These are phyloP conservation scores for Brasenia schreberi DNA, from an alignment of 164 flowering plant species.

Conservation along the genomic window DNA sequence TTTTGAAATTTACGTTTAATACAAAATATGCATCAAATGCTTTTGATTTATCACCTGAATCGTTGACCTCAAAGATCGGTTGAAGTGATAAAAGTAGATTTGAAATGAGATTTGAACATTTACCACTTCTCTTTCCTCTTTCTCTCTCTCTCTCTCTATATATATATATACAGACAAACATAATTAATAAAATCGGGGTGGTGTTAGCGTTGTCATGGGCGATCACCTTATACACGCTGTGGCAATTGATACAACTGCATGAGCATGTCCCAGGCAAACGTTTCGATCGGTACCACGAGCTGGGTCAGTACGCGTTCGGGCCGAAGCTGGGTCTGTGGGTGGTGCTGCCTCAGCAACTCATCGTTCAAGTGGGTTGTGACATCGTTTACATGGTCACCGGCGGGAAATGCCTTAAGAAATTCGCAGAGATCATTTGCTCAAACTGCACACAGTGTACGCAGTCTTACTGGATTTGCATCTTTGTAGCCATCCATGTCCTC, in stretches of 20 bases:
- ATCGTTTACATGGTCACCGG: constrained; percentile 94
- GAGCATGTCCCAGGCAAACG: constrained; percentile 75
- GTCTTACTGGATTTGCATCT: constrained; percentile 79
- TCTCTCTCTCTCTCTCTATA: no score
- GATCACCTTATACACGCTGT: constrained; percentile 71
- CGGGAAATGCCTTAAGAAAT: constrained; percentile 71
- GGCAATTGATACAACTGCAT: constrained; percentile 85
- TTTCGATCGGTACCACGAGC: constrained; percentile 65
- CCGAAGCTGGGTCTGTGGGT: constrained; percentile 72
- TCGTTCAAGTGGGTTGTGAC: constrained; percentile 75
- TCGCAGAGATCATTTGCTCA: constrained; percentile 59
- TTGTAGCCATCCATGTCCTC: constrained; percentile 64
- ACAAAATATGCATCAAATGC: no score
- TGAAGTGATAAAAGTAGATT: no score
- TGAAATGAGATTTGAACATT: no score
- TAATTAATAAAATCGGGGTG: background rate
- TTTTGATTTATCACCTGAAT: no score
- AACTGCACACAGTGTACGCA: constrained; percentile 43
- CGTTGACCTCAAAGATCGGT: no score
- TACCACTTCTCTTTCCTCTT: no score
- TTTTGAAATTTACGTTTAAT: no score
- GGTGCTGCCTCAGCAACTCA: constrained; percentile 81
- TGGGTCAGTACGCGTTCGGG: constrained; percentile 69
- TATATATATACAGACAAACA: no score
- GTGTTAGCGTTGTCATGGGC: constrained; percentile 64